Percentiles rank a stretch among this genome's conserved stretches.
Conservation (phyloP, 1,139 yeast species). For the Geotrichum reessii region DNA sequence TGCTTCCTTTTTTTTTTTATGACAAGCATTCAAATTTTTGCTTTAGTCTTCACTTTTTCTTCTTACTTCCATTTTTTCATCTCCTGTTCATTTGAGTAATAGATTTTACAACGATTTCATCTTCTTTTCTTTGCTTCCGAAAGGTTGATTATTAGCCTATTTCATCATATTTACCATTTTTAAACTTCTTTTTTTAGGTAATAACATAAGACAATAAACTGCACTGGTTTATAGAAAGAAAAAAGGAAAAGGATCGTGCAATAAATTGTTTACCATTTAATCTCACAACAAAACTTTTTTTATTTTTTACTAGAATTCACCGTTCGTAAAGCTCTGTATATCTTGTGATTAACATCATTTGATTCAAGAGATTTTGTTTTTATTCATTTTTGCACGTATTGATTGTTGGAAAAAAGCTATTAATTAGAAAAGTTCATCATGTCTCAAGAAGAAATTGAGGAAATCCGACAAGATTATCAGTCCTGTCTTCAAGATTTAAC, state of each 20-base stretch:
- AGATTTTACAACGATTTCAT: neutral
- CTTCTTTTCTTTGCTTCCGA: neutral
- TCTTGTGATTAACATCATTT: slow-evolving; percentile 16
- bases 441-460: slow-evolving; percentile 35
- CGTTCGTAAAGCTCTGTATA: slow-evolving; percentile 16
- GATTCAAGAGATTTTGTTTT: neutral
- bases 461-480: slow-evolving; percentile 57
- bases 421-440: slow-evolving; percentile 1
- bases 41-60: neutral
- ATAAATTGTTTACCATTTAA: neutral
- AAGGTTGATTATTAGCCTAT: neutral
- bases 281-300: neutral
- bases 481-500: slow-evolving; percentile 70
- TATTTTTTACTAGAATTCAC: slow-evolving; percentile 18
- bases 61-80: too few species aligned
- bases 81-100: neutral
- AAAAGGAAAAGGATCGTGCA: neutral
- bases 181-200: neutral
- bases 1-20: neutral
- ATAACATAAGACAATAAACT: neutral
- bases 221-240: neutral
- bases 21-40: neutral
- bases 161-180: neutral
- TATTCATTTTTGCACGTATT: slow-evolving; percentile 3
- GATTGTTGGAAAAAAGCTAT: slow-evolving; percentile 1